Conservation (phyloP, 352 stramenopile genomes). For the Phytophthora cajani region DNA sequence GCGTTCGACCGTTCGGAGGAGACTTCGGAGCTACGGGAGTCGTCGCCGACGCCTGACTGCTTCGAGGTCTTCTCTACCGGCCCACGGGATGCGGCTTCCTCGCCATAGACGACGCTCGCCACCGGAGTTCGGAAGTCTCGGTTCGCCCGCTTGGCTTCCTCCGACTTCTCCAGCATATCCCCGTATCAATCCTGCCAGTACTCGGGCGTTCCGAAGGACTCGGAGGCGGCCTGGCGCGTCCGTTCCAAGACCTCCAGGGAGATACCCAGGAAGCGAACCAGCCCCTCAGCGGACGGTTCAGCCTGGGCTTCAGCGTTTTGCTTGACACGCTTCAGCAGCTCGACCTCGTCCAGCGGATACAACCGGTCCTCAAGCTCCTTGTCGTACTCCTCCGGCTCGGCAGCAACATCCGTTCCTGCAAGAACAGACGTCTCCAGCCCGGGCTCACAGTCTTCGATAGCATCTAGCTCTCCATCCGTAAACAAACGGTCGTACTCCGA, state of each 20-base stretch:
- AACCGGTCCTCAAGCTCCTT: no score
- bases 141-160: no score
- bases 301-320: neutral
- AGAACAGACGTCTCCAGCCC: slow-evolving; percentile 1
- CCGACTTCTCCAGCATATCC: neutral
- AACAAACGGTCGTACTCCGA: neutral
- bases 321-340: neutral
- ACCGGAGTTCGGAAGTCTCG: neutral
- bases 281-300: neutral
- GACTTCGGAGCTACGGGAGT: neutral
- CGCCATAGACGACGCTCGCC: neutral
- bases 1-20: no score
- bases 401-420: neutral
- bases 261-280: neutral
- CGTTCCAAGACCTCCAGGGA: neutral
- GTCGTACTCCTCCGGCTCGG: slow-evolving; percentile 1
- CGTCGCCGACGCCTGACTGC: neutral
- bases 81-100: neutral
- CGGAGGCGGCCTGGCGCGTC: neutral
- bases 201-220: neutral
- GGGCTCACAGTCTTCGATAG: neutral
- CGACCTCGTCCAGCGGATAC: slow-evolving; percentile 6
- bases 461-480: neutral
- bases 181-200: slow-evolving; percentile 5
- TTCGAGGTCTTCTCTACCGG: neutral